Evolutionary conservation across 345 rosid genomes (phyloP).

Genomic region (Ricinus communis): DNA sequence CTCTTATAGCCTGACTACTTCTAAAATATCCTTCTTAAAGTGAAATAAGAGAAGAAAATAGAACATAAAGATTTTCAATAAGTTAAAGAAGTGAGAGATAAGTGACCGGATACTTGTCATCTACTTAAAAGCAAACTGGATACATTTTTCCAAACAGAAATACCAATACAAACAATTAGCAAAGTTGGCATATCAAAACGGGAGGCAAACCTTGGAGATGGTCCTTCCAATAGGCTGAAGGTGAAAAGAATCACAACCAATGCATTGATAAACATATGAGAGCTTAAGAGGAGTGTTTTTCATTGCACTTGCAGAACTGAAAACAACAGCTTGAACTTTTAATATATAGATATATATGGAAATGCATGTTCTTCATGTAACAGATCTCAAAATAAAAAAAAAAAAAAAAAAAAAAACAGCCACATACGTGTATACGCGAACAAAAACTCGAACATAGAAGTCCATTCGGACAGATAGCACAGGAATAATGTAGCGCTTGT

Average conservation of each 20-base stretch:
- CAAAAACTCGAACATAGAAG: slow-evolving; percentile 93
- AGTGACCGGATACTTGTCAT: background rate
- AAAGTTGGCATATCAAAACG: background rate
- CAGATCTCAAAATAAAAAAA: slow-evolving; percentile 5
- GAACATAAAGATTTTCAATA: background rate
- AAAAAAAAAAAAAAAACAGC: slow-evolving; percentile 15
- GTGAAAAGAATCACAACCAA: slow-evolving; percentile 97
- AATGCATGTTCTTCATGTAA: background rate
- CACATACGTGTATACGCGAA: slow-evolving; percentile 88
- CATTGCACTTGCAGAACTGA: slow-evolving; percentile 98
- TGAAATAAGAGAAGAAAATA: background rate
- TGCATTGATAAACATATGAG: slow-evolving; percentile 94
- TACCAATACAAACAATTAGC: background rate
- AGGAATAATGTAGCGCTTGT: slow-evolving; percentile 95
- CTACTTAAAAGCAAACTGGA: slow-evolving; percentile 1
- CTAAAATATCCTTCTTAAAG: background rate
- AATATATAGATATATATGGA: slow-evolving; percentile 11
- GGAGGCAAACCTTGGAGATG: slow-evolving; percentile 65
- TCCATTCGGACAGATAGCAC: slow-evolving; percentile 94
- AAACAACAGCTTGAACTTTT: slow-evolving; percentile 25
- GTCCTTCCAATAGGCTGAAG: slow-evolving; percentile 91
- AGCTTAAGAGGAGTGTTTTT: slow-evolving; percentile 98
- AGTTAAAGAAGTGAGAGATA: background rate
- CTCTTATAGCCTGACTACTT: background rate
- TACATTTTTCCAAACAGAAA: background rate